Percentiles rank a stretch among this genome's conserved stretches.
phyloP scores from a whole-genome alignment of 202 grass and related monocot genomes.

The Digitaria exilis region DNA sequence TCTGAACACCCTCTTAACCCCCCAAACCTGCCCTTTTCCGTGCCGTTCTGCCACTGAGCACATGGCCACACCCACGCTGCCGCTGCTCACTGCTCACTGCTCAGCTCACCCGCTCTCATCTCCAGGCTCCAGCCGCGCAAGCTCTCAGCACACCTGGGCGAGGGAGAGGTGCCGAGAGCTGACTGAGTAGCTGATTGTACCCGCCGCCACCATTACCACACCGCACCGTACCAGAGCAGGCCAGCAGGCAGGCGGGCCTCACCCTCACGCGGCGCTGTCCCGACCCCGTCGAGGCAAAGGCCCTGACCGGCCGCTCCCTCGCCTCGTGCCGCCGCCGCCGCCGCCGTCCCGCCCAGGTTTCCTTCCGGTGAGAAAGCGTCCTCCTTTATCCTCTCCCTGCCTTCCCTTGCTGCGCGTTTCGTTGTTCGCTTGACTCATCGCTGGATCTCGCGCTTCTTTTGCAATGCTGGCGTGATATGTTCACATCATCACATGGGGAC shows the following conservation, averaged over 20 bases:
- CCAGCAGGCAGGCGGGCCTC: too few species aligned
- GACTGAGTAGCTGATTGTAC: conserved; percentile 26
- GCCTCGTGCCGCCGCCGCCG: conserved; percentile 33
- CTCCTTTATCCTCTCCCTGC: not conserved
- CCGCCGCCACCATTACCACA: conserved; percentile 20
- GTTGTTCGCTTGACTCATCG: not conserved
- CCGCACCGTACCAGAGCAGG: conserved; percentile 26
- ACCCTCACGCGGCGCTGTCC: conserved; percentile 20
- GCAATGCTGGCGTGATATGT: not conserved
- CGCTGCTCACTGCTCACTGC: not conserved
- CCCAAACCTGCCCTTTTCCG: conserved; percentile 14
- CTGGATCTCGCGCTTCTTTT: conserved; percentile 34
- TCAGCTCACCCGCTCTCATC: not conserved
- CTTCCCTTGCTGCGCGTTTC: not conserved
- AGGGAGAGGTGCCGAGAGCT: not conserved
- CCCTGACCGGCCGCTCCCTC: not conserved
- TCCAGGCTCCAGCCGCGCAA: conserved; percentile 1
- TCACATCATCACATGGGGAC: not conserved
- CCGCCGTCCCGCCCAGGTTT: not conserved
- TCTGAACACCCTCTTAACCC: too few species aligned
- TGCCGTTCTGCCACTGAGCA: conserved; percentile 46
- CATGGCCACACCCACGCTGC: conserved; percentile 38
- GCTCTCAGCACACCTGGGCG: not conserved
- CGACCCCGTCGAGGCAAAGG: not conserved
- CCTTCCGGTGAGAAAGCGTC: conserved; percentile 9